Evolutionary conservation across 805 yeast species (phyloP), one percentile per base, ranked within the genome.

Genomic region (Zygotorulaspora danielsina): DNA sequence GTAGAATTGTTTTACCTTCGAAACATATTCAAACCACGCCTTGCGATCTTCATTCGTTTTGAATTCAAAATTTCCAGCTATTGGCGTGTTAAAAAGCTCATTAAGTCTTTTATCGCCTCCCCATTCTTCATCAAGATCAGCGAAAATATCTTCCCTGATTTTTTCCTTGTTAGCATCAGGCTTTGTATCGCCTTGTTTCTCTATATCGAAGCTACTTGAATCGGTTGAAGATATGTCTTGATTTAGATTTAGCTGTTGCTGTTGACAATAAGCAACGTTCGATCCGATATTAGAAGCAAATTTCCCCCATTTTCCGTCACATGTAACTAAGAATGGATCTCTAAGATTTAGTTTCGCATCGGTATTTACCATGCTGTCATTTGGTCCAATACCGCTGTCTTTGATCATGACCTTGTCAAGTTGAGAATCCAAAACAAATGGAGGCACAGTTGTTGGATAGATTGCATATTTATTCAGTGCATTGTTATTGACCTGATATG

Each of bases 31-130:
- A 3, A 44, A 35, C 60, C 64, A 63, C 19, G 59, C 60, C 19
- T 48, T 50, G 9, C 60, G 51, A 34, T 61, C 64, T 25, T 55
- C 50, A 27, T 48, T 46, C 13, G 46, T 53, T 30, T 56, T 59
- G 34, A 61, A 59, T 19, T 56, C 48, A 29, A 44, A 47, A 24
- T 54, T 49, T 2, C 50, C 57, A 6, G 48, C 42, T 10, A 53
- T 42, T 2, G 61, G 62, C 10, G 56, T 52, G 26, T 54, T 54
- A 45, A 79, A 72, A 19, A 79, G 75, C 32, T 64, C 66, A 39
- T 73, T 71, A 45, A 84, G 65, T 43, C 88, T 61, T 40, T 74
- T 74, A 41, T 73, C 85, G 27, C 94, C 94, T 24, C 80, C 79
- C 93, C 93, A 84, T 15, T 70, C 64, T 1, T 73, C 71, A 30